Evolutionary conservation across 352 stramenopile genomes (phyloP), one percentile per base, ranked within the genome.

Genomic region (Phytopythium litorale): DNA sequence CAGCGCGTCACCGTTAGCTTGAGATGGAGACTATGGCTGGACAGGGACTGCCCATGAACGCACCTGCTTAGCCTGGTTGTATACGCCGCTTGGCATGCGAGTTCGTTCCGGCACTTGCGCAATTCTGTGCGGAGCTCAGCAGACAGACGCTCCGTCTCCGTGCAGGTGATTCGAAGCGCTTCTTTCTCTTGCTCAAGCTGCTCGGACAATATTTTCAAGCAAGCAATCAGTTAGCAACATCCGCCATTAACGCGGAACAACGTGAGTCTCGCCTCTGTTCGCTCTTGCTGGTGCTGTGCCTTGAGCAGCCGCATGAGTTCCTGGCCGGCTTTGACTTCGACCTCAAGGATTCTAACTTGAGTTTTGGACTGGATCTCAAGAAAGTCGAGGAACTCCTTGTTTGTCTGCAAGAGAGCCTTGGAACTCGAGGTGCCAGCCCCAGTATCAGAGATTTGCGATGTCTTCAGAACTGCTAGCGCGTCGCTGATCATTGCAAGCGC

Each of bases 221-320:
- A 3, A 52, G 7, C 4, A 53, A 32, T 37, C 23, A n/a, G 28
- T 23, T n/a, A 18, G 30, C 38, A 43, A n/a, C 15, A 43, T 7
- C 12, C 38, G n/a, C 28, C 42, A 42, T 11, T 45, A 16, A 23
- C 3, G 50, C 1, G 37, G 25, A 0, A 46, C 21, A 0, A 46
- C 21, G 38, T 57, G 15, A 19, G 2, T 18, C 61, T 11, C 54
- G 87, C 78, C 66, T 80, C 68, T 1, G 50, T 28, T 2, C 75
- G 55, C 23, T 90, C 80, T 63, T 78, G 81, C 32, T 84, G 67
- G 23, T 81, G 70, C 21, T 90, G 78, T 0, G 65, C 58, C 49
- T 83, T 85, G 48, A 87, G 78, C 9, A 90, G 50, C 0, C 80
- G 76, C 13, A 87, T 64, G 16, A 90, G 67, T 16, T 90, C 80